These are phyloP conservation scores for Mycena vulgaris DNA, from an alignment of 768 basidiomycete genomes.

Conservation along the genomic window DNA sequence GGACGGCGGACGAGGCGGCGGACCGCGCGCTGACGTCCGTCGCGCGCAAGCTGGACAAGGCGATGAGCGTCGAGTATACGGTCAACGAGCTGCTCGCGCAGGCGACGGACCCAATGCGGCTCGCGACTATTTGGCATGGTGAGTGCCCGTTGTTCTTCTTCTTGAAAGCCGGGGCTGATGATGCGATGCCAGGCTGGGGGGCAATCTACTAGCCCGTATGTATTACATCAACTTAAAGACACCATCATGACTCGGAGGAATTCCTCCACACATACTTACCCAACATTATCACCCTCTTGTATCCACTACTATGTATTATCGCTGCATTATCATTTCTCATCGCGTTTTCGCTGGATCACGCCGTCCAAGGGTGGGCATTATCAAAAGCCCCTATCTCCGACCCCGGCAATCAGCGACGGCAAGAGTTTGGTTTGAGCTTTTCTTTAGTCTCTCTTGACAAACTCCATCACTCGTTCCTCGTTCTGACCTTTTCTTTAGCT, in stretches of 20 bases:
- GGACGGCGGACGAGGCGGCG: slow-evolving; percentile 86
- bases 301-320: slow-evolving; percentile 11
- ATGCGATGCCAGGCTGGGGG: slow-evolving; percentile 48
- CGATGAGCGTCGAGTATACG: slow-evolving; percentile 91
- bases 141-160: slow-evolving; percentile 42
- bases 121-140: slow-evolving; percentile 87
- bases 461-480: no score
- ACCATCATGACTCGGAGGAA: slow-evolving; percentile 5
- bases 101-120: slow-evolving; percentile 83
- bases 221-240: not conserved
- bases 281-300: no score
- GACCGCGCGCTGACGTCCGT: slow-evolving; percentile 91
- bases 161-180: slow-evolving; percentile 1
- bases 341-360: not conserved
- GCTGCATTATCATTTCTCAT: not conserved
- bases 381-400: not conserved
- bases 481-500: no score
- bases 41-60: slow-evolving; percentile 84
- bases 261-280: slow-evolving; percentile 11
- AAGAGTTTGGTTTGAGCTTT: no score
- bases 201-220: slow-evolving; percentile 40
- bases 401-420: not conserved
- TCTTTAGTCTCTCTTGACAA: no score
- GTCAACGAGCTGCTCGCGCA: slow-evolving; percentile 94
- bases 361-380: no score